Evolutionary conservation across 2,329 filamentous ascomycete genomes (phyloP), one percentile per base, ranked within the genome.

Genomic region (Verticillium dahliae): DNA sequence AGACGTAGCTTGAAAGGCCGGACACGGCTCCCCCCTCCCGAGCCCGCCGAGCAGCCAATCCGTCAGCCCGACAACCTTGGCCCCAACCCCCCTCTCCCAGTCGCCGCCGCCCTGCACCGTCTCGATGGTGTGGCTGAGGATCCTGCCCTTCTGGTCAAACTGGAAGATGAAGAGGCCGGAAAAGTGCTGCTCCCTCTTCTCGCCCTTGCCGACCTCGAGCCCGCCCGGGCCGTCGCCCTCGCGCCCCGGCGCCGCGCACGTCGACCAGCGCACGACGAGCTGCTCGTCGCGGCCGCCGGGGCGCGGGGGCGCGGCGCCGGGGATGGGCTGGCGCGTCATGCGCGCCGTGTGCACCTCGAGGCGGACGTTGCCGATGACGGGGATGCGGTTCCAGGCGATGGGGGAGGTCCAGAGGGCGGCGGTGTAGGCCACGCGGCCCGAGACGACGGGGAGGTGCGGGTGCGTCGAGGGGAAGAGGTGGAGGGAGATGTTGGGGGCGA

Each of bases 131-230:
- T 98, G 95, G 67, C 86, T 92, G 57, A 90, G 76, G 39, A 99
- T 86, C 65, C 92, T 83, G 1, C 95, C 95, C 69, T 96, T 85
- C 56, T 86, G 82, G 71, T 98, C 95, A 72, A 99, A 99, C 66
- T 96, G 91, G 73, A 99, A 99, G 62, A 97, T 89, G 75, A 98
- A 99, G 11, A 98, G 76, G 0, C 95, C 95, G 1, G 88, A 91
- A 68, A 98, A 98, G 70, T 93, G 90, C 69, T 90, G 89, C 63
- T 85, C 84, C 58, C 85, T 83, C 61, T 85, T 83, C 4, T 70
- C 74, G 3, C 69, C 71, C 22, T 67, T 65, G 27, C 54, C 54
- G 45, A 52, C 45, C 45, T 52, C 45, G 7, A 52, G 45, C 15
- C 18, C 45, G n/a, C 45, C 7, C 45, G 45, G 45, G 27, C 22